Evolutionary conservation across 2,329 filamentous ascomycete species (phyloP).

Genomic region (Penicillium sp.): DNA sequence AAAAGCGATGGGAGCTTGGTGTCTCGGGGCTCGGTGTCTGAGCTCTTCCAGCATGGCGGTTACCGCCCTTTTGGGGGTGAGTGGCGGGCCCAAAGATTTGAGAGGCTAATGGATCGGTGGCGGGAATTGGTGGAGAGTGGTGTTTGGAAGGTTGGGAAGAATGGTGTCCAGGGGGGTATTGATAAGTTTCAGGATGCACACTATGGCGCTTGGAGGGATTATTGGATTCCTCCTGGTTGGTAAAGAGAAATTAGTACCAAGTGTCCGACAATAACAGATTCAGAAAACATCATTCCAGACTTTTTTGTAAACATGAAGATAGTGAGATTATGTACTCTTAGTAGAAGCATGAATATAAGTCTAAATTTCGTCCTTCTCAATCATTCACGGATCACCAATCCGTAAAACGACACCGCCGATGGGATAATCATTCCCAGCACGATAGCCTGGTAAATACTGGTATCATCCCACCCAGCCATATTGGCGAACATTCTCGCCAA

Average conservation of each 20-base stretch:
- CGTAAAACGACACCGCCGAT: conserved; percentile 26
- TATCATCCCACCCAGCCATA: conserved; percentile 24
- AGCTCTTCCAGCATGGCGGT: not conserved
- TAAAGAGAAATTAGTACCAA: not conserved
- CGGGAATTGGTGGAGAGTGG: conserved; percentile 6
- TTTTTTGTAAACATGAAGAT: not conserved
- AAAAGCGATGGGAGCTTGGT: not conserved
- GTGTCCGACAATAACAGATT: not conserved
- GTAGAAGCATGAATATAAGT: not conserved
- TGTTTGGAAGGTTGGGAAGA: conserved; percentile 3
- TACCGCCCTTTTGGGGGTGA: not conserved
- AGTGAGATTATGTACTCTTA: not conserved
- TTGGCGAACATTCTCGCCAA: conserved; percentile 24
- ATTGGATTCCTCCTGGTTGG: conserved; percentile 5
- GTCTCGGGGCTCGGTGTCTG: not conserved
- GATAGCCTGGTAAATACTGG: conserved; percentile 21
- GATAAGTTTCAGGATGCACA: not conserved
- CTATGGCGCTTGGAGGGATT: not conserved
- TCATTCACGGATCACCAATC: conserved; percentile 25
- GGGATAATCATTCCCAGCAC: conserved; percentile 24
- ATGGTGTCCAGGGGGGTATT: not conserved
- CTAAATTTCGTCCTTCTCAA: not conserved
- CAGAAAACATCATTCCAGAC: not conserved
- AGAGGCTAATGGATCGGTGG: not conserved
- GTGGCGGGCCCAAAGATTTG: not conserved